These are phyloP conservation scores for Orbilia javanica DNA, from an alignment of 2,329 filamentous ascomycete species.

Conservation along the genomic window DNA sequence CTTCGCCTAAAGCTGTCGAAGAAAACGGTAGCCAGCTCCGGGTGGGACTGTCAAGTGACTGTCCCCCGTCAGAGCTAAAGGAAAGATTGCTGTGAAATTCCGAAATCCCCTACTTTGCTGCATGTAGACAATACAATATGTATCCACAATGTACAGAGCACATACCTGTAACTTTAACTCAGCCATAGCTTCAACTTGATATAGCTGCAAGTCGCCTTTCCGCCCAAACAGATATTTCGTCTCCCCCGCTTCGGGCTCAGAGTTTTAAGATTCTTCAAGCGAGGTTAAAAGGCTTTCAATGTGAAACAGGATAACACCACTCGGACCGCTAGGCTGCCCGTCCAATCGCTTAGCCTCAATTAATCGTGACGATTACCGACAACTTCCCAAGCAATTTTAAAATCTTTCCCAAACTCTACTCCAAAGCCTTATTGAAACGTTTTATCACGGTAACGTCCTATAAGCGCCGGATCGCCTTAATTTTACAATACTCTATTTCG, in stretches of 20 bases:
- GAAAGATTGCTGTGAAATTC: too few species aligned
- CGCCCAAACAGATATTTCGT: conserved; percentile 41
- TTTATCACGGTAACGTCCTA: conserved; percentile 25
- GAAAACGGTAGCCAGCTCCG: neutral
- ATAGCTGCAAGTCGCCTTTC: conserved; percentile 58
- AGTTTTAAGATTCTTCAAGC: conserved; percentile 48
- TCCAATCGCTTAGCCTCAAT: conserved; percentile 56
- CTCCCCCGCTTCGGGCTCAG: conserved; percentile 54
- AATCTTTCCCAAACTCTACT: conserved; percentile 24
- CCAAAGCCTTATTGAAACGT: conserved; percentile 45
- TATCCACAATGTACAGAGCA: conserved; percentile 28
- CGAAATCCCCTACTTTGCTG: conserved; percentile 43
- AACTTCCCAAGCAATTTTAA: conserved; percentile 51
- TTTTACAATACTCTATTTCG: conserved; percentile 21
- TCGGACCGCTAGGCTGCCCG: conserved; percentile 58
- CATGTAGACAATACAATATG: conserved; percentile 12
- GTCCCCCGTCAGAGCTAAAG: conserved; percentile 1
- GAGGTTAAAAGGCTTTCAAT: conserved; percentile 46
- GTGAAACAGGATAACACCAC: conserved; percentile 56
- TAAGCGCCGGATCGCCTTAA: conserved; percentile 38
- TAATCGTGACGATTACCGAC: conserved; percentile 43
- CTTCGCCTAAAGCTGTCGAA: conserved; percentile 26
- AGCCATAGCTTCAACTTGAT: conserved; percentile 23
- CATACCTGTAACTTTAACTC: conserved; percentile 49
- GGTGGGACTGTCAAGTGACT: conserved; percentile 20